Conservation (phyloP, 352 stramenopile genomes). For the Globisporangium spinosum region DNA sequence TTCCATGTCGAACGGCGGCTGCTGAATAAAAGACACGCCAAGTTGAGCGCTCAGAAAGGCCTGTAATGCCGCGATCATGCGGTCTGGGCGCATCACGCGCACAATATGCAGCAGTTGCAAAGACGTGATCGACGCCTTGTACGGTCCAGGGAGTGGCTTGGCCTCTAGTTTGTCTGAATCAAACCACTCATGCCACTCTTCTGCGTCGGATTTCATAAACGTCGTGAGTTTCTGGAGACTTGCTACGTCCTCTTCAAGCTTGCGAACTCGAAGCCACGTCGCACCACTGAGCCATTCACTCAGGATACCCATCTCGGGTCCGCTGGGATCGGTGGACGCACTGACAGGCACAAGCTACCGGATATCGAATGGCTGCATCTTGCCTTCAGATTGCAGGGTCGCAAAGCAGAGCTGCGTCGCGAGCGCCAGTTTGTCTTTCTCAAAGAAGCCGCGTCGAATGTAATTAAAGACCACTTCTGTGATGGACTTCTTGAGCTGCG, state of each 20-base stretch:
- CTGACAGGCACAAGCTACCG: conserved; percentile 75
- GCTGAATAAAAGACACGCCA: conserved; percentile 60
- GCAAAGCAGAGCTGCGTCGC: conserved; percentile 91
- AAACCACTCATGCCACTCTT: conserved; percentile 96
- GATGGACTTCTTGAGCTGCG: conserved; percentile 60
- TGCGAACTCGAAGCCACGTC: conserved; percentile 90
- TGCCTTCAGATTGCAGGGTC: conserved; percentile 80
- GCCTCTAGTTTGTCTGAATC: conserved; percentile 90
- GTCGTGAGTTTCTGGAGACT: conserved; percentile 91
- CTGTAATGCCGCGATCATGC: conserved; percentile 69
- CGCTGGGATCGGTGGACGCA: conserved; percentile 34
- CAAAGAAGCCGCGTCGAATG: conserved; percentile 91
- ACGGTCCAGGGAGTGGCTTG: conserved; percentile 87
- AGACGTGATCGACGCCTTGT: conserved; percentile 37
- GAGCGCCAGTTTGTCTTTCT: conserved; percentile 92
- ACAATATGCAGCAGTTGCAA: conserved; percentile 77
- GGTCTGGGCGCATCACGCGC: conserved; percentile 78
- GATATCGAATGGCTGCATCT: conserved; percentile 49
- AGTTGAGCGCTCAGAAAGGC: conserved; percentile 61
- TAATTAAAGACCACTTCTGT: conserved; percentile 93
- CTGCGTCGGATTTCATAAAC: conserved; percentile 92
- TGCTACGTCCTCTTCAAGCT: conserved; percentile 81
- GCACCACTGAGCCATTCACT: conserved; percentile 90
- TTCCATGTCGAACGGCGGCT: conserved; percentile 88
- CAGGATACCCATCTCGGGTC: conserved; percentile 83